Evolutionary conservation across 305 asterid genomes (phyloP), one percentile per base, ranked within the genome.

Genomic region (Fraxinus greggii): DNA sequence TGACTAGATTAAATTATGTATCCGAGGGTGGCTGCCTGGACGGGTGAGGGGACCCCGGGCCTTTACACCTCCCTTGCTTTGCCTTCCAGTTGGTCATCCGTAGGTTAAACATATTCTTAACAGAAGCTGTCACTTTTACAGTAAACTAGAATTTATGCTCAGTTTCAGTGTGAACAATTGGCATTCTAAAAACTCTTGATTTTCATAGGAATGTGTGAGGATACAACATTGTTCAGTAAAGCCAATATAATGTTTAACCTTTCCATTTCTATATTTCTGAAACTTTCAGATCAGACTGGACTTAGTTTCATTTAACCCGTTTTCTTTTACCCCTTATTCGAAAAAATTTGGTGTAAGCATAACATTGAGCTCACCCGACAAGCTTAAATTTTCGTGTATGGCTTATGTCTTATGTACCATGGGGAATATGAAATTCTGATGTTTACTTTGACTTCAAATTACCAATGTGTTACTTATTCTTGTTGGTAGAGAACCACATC

Each of bases 401-500:
- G 31, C 13, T 56, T 56, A 23, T 61, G 15, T 61, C 17, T 23
- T 61, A 23, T 61, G 26, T 59, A 21, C 29, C 13, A 21, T 6
- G 31, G 70, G 29, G 32, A 5, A 61, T 23, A 23, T 23, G 29
- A 7, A 24, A 61, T 61, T 61, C 6, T 80, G 45, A 29, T 5
- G 8, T 17, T 54, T 31, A 1, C 8, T 31, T 78, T 45, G 4
- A n/a, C 67, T 40, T 7, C 35, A 77, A 36, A 48, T 72, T 24
- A 9, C 5, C 42, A 28, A 21, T 13, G 59, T 63, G 38, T 35
- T 3, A 17, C 24, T 85, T 59, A 38, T 82, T 83, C 51, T 82
- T 77, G 77, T 82, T 13, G 70, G 86, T 97, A 86, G 91, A 81
- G 90, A 81, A 87, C 87, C 72, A 85, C 87, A n/a, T 79, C 87